These are phyloP conservation scores for Phytopythium aichiense DNA, from an alignment of 352 stramenopile species.

Conservation along the genomic window DNA sequence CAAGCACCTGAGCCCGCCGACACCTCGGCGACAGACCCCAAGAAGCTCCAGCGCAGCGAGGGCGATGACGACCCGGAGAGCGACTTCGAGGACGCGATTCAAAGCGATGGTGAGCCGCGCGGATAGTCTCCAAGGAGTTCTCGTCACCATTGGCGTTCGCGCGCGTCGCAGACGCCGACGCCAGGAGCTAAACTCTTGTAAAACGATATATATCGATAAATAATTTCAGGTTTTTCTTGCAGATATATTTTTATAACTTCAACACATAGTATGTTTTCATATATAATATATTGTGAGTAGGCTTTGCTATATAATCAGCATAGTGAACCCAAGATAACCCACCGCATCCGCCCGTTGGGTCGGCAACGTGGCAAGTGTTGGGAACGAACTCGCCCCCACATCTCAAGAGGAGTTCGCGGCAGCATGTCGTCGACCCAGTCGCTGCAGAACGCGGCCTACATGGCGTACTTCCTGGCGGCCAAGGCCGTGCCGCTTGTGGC, in stretches of 20 bases:
- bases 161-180: background rate
- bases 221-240: background rate
- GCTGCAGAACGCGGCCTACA: constrained; percentile 58
- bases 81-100: constrained; percentile 33
- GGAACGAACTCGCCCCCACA: no score
- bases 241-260: background rate
- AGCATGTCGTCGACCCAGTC: constrained; percentile 52
- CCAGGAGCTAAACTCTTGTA: background rate
- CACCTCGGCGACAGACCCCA: background rate
- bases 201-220: background rate
- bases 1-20: background rate
- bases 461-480: constrained; percentile 60
- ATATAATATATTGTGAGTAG: background rate
- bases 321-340: background rate
- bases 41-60: background rate
- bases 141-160: background rate
- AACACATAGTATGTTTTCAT: background rate
- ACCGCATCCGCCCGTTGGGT: background rate
- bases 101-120: background rate
- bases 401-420: background rate
- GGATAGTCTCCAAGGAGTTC: background rate
- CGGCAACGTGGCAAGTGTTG: background rate
- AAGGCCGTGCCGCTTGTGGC: constrained; percentile 63
- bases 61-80: constrained; percentile 12
- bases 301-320: background rate